Evolutionary conservation across 1,139 yeast genomes (phyloP), one percentile per base, ranked within the genome.

Genomic region (Candida mesenterica): DNA sequence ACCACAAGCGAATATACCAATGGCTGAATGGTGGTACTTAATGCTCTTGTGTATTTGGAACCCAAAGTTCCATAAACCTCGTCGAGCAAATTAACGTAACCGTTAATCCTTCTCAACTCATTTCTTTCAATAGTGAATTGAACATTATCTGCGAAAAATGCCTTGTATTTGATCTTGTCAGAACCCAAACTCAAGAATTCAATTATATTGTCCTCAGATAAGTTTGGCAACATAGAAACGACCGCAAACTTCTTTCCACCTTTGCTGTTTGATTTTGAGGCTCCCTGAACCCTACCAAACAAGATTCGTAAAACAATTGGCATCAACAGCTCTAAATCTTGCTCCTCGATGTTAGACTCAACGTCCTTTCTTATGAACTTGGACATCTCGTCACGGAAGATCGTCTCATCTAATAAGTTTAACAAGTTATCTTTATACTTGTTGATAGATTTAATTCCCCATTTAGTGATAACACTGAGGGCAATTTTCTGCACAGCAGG

Each of bases 361-460:
- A 74, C 66, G n/a, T 72, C 78, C 23, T 46, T 45, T 4, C 75
- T 63, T 24, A 87, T 63, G 31, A 92, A 71, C 24, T 74, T 76
- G 22, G 86, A 66, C 24, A 90, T 64, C 57, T 90, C 97, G 57
- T 94, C 98, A 41, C 88, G 78, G 62, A 88, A 90, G 16, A 82
- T 66, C 2, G 87, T 76, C 44, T 89, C 96, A 54, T 90, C 96
- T 20, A 92, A 64, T 39, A 94, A 62, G 46, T 85, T 89, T 36
- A 65, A 72, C 49, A 94, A 65, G 45, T 82, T 82, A 44, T 85
- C 96, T 41, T 72, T 69, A 54, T 89, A 90, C 55, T 82, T 85
- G 37, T 70, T 70, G 23, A 87, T 61, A 2, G 68, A 64, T 2
- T 75, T 71, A 39, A 75, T 70, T 43, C 80, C 78, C 69, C 75